Evolutionary conservation across 2,329 filamentous ascomycete genomes (phyloP).

Genomic region (Samsoniella hepiali): DNA sequence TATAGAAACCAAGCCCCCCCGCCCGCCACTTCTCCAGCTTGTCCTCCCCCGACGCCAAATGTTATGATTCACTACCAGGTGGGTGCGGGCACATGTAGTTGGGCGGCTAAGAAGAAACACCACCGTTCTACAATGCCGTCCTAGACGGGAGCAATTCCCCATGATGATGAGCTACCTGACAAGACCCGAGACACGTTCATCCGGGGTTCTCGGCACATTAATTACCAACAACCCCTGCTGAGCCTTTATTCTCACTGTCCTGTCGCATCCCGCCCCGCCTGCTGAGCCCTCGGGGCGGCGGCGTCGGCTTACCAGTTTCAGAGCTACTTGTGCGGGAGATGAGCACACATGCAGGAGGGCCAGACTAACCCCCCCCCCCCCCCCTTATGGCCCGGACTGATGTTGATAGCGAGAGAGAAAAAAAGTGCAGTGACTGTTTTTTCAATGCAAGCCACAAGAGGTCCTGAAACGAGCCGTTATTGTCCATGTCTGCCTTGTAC

Average conservation of each 20-base stretch:
- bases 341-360: background rate
- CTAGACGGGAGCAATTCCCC: too few species aligned
- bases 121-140: background rate
- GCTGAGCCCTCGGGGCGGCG: background rate
- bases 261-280: background rate
- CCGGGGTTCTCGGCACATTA: background rate
- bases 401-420: background rate
- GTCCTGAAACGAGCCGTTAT: constrained; percentile 1
- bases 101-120: background rate
- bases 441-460: constrained; percentile 3
- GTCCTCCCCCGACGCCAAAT: too few species aligned
- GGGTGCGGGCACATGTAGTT: background rate
- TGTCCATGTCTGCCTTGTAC: background rate
- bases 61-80: too few species aligned
- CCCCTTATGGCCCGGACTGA: background rate
- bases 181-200: background rate
- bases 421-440: background rate
- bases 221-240: background rate
- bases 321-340: background rate
- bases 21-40: too few species aligned
- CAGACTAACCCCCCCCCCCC: background rate
- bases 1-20: background rate
- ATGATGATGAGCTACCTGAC: background rate
- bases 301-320: background rate
- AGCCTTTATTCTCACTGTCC: background rate